phyloP scores from a whole-genome alignment of 352 stramenopile genomes.

The Phytopythium aichiense region DNA sequence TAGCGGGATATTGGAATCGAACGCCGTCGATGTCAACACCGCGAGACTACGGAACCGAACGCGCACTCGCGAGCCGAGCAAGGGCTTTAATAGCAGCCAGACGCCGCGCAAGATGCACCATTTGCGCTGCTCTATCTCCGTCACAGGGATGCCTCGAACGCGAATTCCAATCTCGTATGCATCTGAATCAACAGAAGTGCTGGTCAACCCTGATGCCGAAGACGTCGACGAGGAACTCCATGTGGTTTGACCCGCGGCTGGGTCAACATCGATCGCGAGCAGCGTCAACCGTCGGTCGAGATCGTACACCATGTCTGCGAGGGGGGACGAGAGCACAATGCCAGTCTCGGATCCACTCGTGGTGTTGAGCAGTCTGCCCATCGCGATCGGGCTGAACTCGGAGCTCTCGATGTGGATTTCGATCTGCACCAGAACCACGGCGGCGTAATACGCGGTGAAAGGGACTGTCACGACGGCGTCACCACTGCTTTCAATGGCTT shows the following conservation, averaged over 20 bases:
- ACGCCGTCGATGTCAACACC: conserved; percentile 9
- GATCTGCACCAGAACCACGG: conserved; percentile 11
- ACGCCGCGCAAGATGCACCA: conserved; percentile 15
- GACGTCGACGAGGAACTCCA: conserved; percentile 5
- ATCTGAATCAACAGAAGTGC: not conserved
- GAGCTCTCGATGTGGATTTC: conserved; percentile 16
- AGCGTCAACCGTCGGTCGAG: conserved; percentile 12
- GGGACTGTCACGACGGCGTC: conserved; percentile 3
- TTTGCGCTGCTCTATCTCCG: conserved; percentile 14
- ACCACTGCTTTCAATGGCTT: not conserved
- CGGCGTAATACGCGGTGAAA: conserved; percentile 7
- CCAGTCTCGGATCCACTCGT: not conserved
- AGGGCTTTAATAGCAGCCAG: not conserved
- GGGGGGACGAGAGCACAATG: not conserved
- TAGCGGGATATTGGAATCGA: not conserved
- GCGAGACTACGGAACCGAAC: conserved; percentile 3
- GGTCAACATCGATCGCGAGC: conserved; percentile 14
- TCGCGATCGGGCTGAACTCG: conserved; percentile 3
- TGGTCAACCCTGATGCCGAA: not conserved
- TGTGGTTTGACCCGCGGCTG: not conserved
- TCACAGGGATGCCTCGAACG: conserved; percentile 9
- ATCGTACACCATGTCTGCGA: conserved; percentile 9
- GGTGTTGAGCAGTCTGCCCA: conserved; percentile 7
- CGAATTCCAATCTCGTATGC: conserved; percentile 10
- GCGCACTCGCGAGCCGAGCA: not conserved